phyloP scores from a whole-genome alignment of 345 rosid species.

The Gossypium rotundifolium region DNA sequence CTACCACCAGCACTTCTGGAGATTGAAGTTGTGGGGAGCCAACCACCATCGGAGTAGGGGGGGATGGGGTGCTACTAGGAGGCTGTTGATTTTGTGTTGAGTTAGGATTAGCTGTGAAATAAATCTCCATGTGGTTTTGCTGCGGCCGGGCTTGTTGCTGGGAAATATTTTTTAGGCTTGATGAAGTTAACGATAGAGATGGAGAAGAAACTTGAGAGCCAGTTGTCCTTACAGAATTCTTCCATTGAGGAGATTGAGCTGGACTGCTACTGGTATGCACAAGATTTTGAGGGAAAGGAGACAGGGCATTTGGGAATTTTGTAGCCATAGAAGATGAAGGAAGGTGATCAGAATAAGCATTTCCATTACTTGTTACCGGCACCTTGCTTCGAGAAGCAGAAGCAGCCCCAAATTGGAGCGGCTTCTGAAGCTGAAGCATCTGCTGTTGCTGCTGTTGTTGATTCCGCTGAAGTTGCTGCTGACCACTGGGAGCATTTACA shows the following conservation, averaged over 20 bases:
- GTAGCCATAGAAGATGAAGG: constrained; percentile 45
- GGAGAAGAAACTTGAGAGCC: constrained; percentile 53
- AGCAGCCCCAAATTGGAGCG: constrained; percentile 48
- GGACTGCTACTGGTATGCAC: constrained; percentile 61
- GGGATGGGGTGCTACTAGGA: constrained; percentile 47
- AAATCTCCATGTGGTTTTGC: constrained; percentile 63
- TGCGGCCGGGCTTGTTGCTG: constrained; percentile 68
- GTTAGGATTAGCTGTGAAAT: constrained; percentile 72
- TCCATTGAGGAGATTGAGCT: constrained; percentile 81
- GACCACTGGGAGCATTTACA: constrained; percentile 30
- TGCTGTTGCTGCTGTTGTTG: constrained; percentile 55
- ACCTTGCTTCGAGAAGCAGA: constrained; percentile 63
- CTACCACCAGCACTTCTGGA: constrained; percentile 89
- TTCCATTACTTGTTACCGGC: constrained; percentile 51
- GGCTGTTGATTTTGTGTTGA: constrained; percentile 49
- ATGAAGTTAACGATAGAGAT: constrained; percentile 43
- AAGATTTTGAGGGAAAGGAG: constrained; percentile 65
- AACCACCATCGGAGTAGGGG: constrained; percentile 56
- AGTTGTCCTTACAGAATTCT: constrained; percentile 56
- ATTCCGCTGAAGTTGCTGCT: constrained; percentile 45
- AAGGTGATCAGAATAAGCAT: constrained; percentile 57
- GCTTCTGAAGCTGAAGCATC: constrained; percentile 68
- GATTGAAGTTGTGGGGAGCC: constrained; percentile 81
- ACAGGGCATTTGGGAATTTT: constrained; percentile 50
- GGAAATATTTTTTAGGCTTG: constrained; percentile 48